Evolutionary conservation across 345 rosid genomes (phyloP).

Genomic region (Eucalyptus albens): DNA sequence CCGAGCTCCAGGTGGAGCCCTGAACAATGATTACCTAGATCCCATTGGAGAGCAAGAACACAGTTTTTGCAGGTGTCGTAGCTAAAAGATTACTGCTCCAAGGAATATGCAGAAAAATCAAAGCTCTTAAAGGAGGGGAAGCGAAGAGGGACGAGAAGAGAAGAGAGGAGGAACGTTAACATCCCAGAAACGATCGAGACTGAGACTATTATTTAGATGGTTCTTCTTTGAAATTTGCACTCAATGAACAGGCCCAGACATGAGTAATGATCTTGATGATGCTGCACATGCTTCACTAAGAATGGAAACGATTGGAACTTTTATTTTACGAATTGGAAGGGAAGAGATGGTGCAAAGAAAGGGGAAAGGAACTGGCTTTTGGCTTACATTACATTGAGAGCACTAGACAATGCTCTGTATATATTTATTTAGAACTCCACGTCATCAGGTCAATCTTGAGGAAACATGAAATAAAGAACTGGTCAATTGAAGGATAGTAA

Average conservation of each 20-base stretch:
- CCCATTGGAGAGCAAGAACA: constrained; percentile 65
- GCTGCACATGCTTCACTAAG: neutral
- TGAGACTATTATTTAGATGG: constrained; percentile 9
- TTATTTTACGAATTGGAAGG: neutral
- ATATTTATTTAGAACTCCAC: too few species aligned
- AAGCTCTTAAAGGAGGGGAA: neutral
- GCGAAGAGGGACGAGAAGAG: neutral
- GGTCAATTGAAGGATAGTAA: too few species aligned
- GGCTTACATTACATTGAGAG: too few species aligned
- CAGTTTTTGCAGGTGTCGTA: constrained; percentile 33
- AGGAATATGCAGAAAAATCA: neutral
- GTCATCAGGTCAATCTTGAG: too few species aligned
- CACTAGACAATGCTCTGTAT: neutral
- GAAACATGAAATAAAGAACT: too few species aligned
- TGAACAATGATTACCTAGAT: too few species aligned
- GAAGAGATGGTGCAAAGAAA: neutral
- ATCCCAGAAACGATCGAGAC: constrained; percentile 27
- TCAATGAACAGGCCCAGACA: neutral
- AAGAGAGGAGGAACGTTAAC: constrained; percentile 6
- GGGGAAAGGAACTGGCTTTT: too few species aligned
- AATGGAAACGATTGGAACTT: too few species aligned
- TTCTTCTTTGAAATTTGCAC: neutral
- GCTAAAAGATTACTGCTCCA: neutral
- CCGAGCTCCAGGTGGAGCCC: too few species aligned
- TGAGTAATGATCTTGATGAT: neutral